Evolutionary conservation across 768 basidiomycete species (phyloP), one percentile per base, ranked within the genome.

Genomic region (Gloeostereum incarnatum): DNA sequence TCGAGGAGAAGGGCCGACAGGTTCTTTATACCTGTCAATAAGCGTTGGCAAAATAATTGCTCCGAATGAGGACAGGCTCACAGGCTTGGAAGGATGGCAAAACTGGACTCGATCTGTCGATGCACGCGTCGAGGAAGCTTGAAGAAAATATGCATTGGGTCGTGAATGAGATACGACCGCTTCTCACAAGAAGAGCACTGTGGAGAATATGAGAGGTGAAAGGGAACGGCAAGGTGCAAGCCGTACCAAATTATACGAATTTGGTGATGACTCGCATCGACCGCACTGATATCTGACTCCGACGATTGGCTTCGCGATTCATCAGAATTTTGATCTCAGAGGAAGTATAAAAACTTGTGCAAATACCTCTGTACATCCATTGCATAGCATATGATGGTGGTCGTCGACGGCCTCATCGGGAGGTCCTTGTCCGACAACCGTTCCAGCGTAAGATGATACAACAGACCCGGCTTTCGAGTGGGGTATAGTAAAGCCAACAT

Each of bases 271-370:
- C 0, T 88, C 75, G 50, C 93, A 97, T 43, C 81, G 83, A 10
- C 83, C 88, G 52, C 93, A 97, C 53, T 96, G 92, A 55, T 83
- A 97, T 30, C 92, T 69, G 32, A 72, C 61, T 4, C 93, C 91
- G 36, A 77, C 57, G 40, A 94, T 91, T 19, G 66, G 58, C 85
- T 90, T n/a, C n/a, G n/a, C n/a, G n/a, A 48, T 22, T 17, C 26
- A 40, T 43, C 38, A 19, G 7, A 17, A 32, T 18, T 9, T 39
- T 1, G 25, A 40, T 27, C 39, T 30, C 21, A 21, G 8, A 31
- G 16, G 9, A 22, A 31, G 31, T 14, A 18, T 14, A 35, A 6
- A 21, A 21, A n/a, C n/a, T 31, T 22, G 25, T 24, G 44, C 22
- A 14, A 24, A 18, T 45, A 82, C 84, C 56, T 66, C 59, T 20